Percentiles rank a stretch among this genome's conserved stretches.
Evolutionary conservation across 1,284 basidiomycete species (phyloP).

Genomic region (Rugosomyces carneus): DNA sequence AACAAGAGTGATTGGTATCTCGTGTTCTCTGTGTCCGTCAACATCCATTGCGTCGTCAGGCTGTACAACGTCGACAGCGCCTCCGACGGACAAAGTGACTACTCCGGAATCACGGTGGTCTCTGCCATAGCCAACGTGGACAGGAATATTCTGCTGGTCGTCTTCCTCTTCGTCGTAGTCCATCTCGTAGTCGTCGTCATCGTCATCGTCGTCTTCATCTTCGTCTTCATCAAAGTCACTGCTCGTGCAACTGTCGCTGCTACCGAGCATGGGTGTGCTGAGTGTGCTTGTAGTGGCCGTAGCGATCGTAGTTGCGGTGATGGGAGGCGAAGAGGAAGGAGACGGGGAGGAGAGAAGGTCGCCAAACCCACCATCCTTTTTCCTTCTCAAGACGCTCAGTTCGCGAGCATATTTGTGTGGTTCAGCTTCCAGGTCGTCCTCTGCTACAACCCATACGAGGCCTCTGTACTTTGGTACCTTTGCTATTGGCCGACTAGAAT

Average conservation of each 20-base stretch:
- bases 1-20: neutral
- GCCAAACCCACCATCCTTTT: conserved; percentile 12
- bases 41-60: conserved; percentile 14
- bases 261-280: conserved; percentile 11
- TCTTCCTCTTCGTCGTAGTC: neutral
- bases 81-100: neutral
- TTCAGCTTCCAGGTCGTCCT: conserved; percentile 47
- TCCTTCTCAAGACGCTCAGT: conserved; percentile 31
- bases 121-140: neutral
- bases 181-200: conserved; percentile 13
- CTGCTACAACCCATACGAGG: conserved; percentile 69
- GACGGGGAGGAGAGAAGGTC: conserved; percentile 1
- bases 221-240: conserved; percentile 20
- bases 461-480: conserved; percentile 48
- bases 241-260: conserved; percentile 11
- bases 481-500: neutral
- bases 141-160: neutral
- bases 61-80: conserved; percentile 6
- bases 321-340: neutral
- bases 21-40: conserved; percentile 10
- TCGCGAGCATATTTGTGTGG: conserved; percentile 19
- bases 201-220: conserved; percentile 18
- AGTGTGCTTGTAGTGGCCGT: neutral
- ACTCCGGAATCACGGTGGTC: neutral
- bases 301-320: neutral